Base-by-base conservation (phyloP, 1,284 basidiomycete genomes). In the Cryptococcus depauperatus region DNA sequence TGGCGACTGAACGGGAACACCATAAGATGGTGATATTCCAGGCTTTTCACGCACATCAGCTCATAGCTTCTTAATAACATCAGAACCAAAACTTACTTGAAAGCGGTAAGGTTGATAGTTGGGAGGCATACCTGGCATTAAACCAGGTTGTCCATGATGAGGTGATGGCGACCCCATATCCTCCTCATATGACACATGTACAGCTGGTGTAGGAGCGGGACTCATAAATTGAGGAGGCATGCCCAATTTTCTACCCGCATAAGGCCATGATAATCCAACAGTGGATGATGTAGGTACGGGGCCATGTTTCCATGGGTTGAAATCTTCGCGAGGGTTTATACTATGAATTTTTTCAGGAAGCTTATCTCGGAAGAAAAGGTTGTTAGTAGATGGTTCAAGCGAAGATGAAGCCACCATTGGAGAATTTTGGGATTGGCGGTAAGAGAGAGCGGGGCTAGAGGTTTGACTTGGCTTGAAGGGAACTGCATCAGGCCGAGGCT, bases 281-380 rank as follows among this genome's bases (percentile, higher is more conserved):
- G 79, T 76, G 21, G 77, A 71, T 10, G 88, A 80, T 48, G 86
- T 83, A 6, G 76, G 77, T 44, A 89, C 81, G 69, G 88, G 89
- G 64, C 78, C 79, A 59, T 82, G 79, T 72, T 90, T 89, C 60
- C 64, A 92, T 22, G 90, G 87, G 70, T 91, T 93, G 68, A 95
- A 96, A 61, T 95, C 91, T 58, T 92, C 86, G 70, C 90, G 85
- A 59, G 90, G 77, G 62, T 88, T 84, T 35, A 89, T 80, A 18
- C 78, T n/a, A 2, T 30, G 29, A n/a, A 30, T 10, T 76, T 88
- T 87, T 66, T 83, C 79, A 32, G 71, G 64, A 21, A 75, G 69
- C 30, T 82, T 81, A 33, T 79, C 76, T 41, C 86, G 85, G 66
- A 92, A 95, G 82, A 95, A 96, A 10, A 84, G 82, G 63, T 92